Base-by-base conservation (phyloP, 2,329 filamentous ascomycete species). In the Ceratocystis colombiana region DNA sequence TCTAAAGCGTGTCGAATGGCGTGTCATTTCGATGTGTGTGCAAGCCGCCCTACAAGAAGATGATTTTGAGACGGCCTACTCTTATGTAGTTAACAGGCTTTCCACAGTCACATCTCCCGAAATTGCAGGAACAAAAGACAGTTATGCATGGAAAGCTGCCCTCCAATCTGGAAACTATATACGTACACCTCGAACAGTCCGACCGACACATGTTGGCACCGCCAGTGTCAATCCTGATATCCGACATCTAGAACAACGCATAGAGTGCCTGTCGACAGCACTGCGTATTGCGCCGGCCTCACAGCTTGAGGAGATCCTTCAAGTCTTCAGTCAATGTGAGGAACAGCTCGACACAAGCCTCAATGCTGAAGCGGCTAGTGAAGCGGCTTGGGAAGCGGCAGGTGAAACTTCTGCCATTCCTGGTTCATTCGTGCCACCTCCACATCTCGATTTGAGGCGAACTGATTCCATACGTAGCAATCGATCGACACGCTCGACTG, bases 41-140 rank as follows among this genome's bases (percentile, higher is more conserved):
- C 86, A 90, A 72, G 85, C 88, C 15, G 88, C 89, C 12, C 79
- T 94, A 0, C 79, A 80, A 8, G 88, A 92, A 72, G 86, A 91
- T 69, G 90, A 85, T 72, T 94, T 94, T 68, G 90, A 95, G 73
- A 94, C 89, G 0, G 89, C 89, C 10, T 94, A 93, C 73, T 92
- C 88, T 0, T 93, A 89, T 72, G 86, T 92, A 1, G 82, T 90
- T 61, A 90, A 85, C 72, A 83, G 87, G 25, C 78, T 94, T 0
- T 79, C 80, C 6, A 68, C 71, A 33, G 67, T 70, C 22, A 63
- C 69, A 67, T 20, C 71, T 75, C 15, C 45, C 17, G 81, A 88
- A 67, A 37, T 37, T 4, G 8, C n/a, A 37, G 25, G 28, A 25
- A 59, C 55, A 2, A 59, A 33, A 8, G 55, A 59, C 15, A 59